Percentiles rank a stretch among this genome's conserved stretches.
phyloP scores from a whole-genome alignment of 306 rosid genomes.

The Carpinus fangiana region DNA sequence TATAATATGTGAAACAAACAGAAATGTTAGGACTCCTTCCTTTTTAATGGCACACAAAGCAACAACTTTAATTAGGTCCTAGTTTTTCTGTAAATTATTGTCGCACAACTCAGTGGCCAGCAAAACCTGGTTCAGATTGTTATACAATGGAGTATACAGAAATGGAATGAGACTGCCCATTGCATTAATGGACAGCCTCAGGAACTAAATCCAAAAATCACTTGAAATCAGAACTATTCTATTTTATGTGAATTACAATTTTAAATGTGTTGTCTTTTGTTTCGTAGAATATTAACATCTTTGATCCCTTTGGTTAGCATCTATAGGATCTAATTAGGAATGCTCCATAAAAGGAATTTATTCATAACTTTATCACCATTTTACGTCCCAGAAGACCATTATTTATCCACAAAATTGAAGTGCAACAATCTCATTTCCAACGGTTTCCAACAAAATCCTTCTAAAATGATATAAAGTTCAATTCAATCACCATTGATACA shows the following conservation, averaged over 20 bases:
- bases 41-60: constrained; percentile 2
- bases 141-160: not conserved
- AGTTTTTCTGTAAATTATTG: not conserved
- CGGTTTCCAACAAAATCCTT: not conserved
- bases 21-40: constrained; percentile 8
- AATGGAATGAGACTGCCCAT: too few relatives aligned
- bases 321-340: not conserved
- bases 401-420: not conserved
- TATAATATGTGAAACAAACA: constrained; percentile 18
- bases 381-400: not conserved
- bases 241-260: not conserved
- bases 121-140: not conserved
- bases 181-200: too few relatives aligned
- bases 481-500: not conserved
- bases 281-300: not conserved
- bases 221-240: not conserved
- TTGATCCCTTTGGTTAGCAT: not conserved
- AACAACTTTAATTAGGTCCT: not conserved
- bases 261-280: not conserved
- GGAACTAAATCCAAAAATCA: too few relatives aligned
- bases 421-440: not conserved
- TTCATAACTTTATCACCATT: not conserved
- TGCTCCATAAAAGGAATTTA: not conserved
- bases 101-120: not conserved
- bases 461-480: not conserved